A percentile compares a stretch with the other conserved stretches of the same genome.
phyloP scores from a whole-genome alignment of 371 early-diverging fungal species.

The Circinella minor region DNA sequence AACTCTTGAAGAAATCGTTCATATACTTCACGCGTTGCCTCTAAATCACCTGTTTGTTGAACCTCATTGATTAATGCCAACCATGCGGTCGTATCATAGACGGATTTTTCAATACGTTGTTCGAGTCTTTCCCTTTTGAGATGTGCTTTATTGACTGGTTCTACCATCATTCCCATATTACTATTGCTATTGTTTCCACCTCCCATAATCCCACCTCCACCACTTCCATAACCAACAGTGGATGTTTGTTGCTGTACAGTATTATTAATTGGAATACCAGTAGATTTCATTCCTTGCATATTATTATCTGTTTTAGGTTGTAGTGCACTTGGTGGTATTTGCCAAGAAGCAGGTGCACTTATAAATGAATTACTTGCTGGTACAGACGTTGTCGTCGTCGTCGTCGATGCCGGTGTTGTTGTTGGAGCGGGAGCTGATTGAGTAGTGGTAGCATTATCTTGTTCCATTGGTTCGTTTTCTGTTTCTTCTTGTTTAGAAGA shows the following conservation, averaged over 20 bases:
- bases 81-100: slow-evolving; percentile 80
- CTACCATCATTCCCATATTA: background rate
- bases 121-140: slow-evolving; percentile 57
- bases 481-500: background rate
- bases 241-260: background rate
- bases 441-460: background rate
- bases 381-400: background rate
- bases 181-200: background rate
- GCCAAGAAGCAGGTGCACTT: slow-evolving; percentile 60
- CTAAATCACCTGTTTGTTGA: slow-evolving; percentile 61
- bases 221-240: too few species aligned
- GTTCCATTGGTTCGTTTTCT: background rate
- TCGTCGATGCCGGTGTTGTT: background rate
- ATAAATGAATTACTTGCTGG: slow-evolving; percentile 8
- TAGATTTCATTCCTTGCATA: slow-evolving; percentile 13
- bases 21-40: slow-evolving; percentile 70
- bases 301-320: slow-evolving; percentile 22
- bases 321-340: slow-evolving; percentile 57
- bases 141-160: slow-evolving; percentile 31
- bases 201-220: too few species aligned
- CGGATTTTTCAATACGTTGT: slow-evolving; percentile 55
- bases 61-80: slow-evolving; percentile 60
- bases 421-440: background rate
- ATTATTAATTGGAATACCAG: background rate
- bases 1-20: slow-evolving; percentile 78